A percentile compares a stretch with the other conserved stretches of the same genome.
phyloP scores from a whole-genome alignment of 2,329 filamentous ascomycete genomes.

The Anisogramma anomala region DNA sequence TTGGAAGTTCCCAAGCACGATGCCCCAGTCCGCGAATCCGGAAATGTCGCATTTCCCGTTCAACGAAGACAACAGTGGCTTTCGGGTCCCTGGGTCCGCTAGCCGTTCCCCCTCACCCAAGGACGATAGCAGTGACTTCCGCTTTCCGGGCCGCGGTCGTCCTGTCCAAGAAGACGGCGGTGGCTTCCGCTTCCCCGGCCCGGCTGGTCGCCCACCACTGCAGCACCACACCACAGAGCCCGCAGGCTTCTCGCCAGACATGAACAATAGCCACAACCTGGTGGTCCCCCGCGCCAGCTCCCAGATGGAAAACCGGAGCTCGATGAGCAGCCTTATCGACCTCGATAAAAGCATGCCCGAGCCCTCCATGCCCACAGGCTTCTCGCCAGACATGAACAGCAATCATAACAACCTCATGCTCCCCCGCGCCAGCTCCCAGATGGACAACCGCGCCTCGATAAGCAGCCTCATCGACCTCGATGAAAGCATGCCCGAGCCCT shows the following conservation, averaged over 20 bases:
- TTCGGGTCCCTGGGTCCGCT: slow-evolving; percentile 1
- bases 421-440: slow-evolving; percentile 16
- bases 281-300: slow-evolving; percentile 18
- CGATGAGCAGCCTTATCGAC: slow-evolving; percentile 26
- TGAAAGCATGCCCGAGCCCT: slow-evolving; percentile 30
- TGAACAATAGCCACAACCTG: slow-evolving; percentile 24
- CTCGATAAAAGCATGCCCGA: slow-evolving; percentile 30
- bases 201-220: slow-evolving; percentile 28
- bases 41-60: slow-evolving; percentile 35
- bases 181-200: slow-evolving; percentile 19
- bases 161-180: neutral
- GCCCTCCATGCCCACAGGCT: slow-evolving; percentile 30
- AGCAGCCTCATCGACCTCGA: slow-evolving; percentile 27
- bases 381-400: slow-evolving; percentile 19
- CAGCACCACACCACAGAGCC: slow-evolving; percentile 39
- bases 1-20: slow-evolving; percentile 43
- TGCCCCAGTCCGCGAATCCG: slow-evolving; percentile 36
- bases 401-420: slow-evolving; percentile 26
- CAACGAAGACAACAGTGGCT: slow-evolving; percentile 21
- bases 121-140: neutral
- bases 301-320: slow-evolving; percentile 23
- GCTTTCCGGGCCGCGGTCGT: neutral
- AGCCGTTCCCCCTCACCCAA: neutral
- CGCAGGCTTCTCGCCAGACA: slow-evolving; percentile 17
- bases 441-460: slow-evolving; percentile 25